Evolutionary conservation across 305 asterid species (phyloP).

Genomic region (Rubia tinctorum): DNA sequence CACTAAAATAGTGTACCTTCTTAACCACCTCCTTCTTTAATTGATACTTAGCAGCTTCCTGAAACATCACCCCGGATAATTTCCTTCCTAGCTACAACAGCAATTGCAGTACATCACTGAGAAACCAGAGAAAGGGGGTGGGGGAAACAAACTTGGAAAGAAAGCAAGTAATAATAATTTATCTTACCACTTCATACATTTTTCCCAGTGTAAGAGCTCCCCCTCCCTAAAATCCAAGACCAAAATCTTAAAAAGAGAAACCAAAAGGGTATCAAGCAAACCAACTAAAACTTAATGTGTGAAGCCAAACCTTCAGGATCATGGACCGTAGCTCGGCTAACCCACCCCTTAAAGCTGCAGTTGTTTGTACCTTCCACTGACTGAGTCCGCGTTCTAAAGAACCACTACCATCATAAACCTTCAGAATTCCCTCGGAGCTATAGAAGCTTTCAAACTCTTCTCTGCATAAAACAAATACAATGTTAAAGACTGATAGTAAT

Average conservation of each 20-base stretch:
- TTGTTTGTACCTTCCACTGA: constrained; percentile 82
- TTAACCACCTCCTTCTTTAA: constrained; percentile 56
- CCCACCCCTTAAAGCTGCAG: constrained; percentile 71
- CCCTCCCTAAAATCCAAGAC: constrained; percentile 61
- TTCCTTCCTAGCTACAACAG: constrained; percentile 63
- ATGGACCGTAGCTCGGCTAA: constrained; percentile 56
- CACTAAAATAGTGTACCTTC: constrained; percentile 44
- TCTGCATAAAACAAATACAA: constrained; percentile 38
- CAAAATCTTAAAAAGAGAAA: constrained; percentile 19
- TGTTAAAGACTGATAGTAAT: neutral
- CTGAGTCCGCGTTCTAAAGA: constrained; percentile 71
- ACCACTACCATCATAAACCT: constrained; percentile 37
- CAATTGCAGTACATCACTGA: constrained; percentile 14
- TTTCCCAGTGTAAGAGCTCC: constrained; percentile 84
- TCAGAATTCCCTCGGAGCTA: constrained; percentile 40
- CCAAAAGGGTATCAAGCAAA: constrained; percentile 14
- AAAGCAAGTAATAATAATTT: neutral
- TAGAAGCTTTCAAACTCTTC: constrained; percentile 41
- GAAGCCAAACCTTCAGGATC: constrained; percentile 58
- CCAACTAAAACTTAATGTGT: constrained; percentile 10
- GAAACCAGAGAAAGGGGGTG: neutral
- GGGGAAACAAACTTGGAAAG: neutral
- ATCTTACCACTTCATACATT: constrained; percentile 62
- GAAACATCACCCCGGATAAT: constrained; percentile 65
- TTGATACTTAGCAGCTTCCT: constrained; percentile 82